phyloP scores from a whole-genome alignment of 2,329 filamentous ascomycete genomes.

The Epichloe sylvatica region DNA sequence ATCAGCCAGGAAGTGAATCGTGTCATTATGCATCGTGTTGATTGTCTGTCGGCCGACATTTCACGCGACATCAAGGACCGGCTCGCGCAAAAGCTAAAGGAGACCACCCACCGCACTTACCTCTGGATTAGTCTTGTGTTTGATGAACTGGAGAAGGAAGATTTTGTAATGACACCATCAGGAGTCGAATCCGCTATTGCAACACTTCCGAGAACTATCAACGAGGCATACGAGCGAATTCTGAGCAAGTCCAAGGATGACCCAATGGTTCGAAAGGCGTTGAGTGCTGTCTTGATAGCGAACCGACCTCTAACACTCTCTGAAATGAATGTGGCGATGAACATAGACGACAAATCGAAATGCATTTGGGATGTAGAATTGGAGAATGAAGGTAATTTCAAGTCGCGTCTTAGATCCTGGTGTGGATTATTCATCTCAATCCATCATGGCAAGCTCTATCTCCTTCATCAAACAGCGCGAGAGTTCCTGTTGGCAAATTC shows the following conservation, averaged over 20 bases:
- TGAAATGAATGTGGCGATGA: too few relatives aligned
- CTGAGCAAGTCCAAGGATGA: neutral
- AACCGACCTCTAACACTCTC: conserved; percentile 1
- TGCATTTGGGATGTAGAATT: too few relatives aligned
- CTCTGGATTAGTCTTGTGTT: conserved; percentile 23
- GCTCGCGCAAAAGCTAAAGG: conserved; percentile 7
- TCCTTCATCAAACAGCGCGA: conserved; percentile 20
- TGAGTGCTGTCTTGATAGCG: neutral
- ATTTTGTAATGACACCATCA: too few relatives aligned
- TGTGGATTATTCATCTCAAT: conserved; percentile 14
- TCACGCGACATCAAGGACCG: too few relatives aligned
- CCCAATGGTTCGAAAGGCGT: neutral
- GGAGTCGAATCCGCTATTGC: too few relatives aligned
- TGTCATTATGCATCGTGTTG: too few relatives aligned
- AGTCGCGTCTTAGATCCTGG: too few relatives aligned
- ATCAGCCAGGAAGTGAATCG: too few relatives aligned
- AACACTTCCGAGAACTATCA: conserved; percentile 8
- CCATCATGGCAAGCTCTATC: conserved; percentile 14
- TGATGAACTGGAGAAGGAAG: too few relatives aligned
- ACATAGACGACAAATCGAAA: too few relatives aligned
- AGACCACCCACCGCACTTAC: conserved; percentile 19
- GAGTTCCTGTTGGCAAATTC: conserved; percentile 16
- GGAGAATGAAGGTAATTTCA: too few relatives aligned
- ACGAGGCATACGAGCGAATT: neutral
- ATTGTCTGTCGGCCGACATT: conserved; percentile 6